Evolutionary conservation across 2,329 filamentous ascomycete genomes (phyloP).

Genomic region (Ambrosiella xylebori): DNA sequence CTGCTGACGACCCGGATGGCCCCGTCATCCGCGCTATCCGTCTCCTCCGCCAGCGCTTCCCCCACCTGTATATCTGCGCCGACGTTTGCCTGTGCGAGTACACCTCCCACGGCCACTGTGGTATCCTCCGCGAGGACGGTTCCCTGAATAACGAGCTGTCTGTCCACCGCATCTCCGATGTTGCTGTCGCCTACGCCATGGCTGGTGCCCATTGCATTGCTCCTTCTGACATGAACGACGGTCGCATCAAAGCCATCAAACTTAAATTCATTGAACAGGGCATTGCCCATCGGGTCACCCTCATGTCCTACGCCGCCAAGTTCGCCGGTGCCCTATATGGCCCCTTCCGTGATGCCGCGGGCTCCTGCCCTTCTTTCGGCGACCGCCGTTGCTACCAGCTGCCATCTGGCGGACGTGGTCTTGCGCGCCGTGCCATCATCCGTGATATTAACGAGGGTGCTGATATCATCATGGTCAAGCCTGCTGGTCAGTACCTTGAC

Average conservation of each 20-base stretch:
- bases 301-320: slow-evolving; percentile 98
- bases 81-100: slow-evolving; percentile 99
- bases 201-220: slow-evolving; percentile 94
- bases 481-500: slow-evolving; percentile 85
- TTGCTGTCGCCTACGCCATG: slow-evolving; percentile 93
- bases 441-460: slow-evolving; percentile 87
- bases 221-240: slow-evolving; percentile 97
- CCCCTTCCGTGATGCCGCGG: slow-evolving; percentile 90
- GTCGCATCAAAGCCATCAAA: slow-evolving; percentile 92
- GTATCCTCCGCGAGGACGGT: slow-evolving; percentile 84
- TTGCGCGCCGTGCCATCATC: slow-evolving; percentile 76
- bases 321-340: slow-evolving; percentile 95
- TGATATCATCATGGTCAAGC: slow-evolving; percentile 99
- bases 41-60: slow-evolving; percentile 68
- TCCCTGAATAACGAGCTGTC: slow-evolving; percentile 84
- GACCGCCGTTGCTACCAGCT: slow-evolving; percentile 96
- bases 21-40: slow-evolving; percentile 81
- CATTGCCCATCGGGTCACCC: slow-evolving; percentile 72
- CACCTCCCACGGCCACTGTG: slow-evolving; percentile 93
- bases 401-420: slow-evolving; percentile 75
- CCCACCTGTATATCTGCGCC: slow-evolving; percentile 73
- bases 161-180: slow-evolving; percentile 86
- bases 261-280: slow-evolving; percentile 91
- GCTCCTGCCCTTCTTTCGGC: slow-evolving; percentile 77
- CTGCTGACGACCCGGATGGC: slow-evolving; percentile 81